Base-by-base conservation (phyloP, 371 early-diverging fungal species). In the Mortierella sp. region DNA sequence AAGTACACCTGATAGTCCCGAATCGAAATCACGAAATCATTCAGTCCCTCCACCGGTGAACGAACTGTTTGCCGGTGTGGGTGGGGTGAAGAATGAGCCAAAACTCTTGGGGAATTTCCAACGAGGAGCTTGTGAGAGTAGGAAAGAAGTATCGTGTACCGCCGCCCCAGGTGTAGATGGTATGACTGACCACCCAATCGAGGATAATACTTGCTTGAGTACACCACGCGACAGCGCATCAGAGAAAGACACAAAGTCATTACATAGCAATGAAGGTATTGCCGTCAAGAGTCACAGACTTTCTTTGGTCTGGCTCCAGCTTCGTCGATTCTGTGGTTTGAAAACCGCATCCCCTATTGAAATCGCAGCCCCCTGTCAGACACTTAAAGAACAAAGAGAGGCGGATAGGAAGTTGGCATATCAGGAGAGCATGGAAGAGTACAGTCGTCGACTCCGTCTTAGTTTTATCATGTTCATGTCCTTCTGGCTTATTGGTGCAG, bases 401-500 rank as follows among this genome's bases (percentile, higher is more conserved):
- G 66, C 47, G 0, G 81, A 80, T 19, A 67, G 50, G 41, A 21
- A 33, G 21, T 67, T 72, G 19, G 72, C 76, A 1, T 67, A 80
- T 16, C 40, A 40, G 3, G 81, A 80, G 58, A 75, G 58, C 55
- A 80, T 75, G 69, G 19, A 57, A 10, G 76, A 80, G 58, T 80
- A 80, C 52, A 64, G 66, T 3, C 55, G 67, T 15, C 72, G 76
- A 5, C 66, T 80, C 4, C 61, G 63, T 21, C 52, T 72, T 57
- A 71, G 71, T 45, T 72, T 69, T 5, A 22, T 69, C 62, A 64
- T 69, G 72, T 80, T 80, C 52, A 11, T 69, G 16, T 52, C 36
- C 22, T 80, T 80, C 43, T 80, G 81, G 81, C 32, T 80, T 19
- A 62, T 67, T 8, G 81, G 81, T 0, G 75, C 72, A 11, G 33